Percentiles rank a stretch among this genome's conserved stretches.
Conservation (phyloP, 1,284 basidiomycete genomes). For the Apiotrichum porosum region DNA sequence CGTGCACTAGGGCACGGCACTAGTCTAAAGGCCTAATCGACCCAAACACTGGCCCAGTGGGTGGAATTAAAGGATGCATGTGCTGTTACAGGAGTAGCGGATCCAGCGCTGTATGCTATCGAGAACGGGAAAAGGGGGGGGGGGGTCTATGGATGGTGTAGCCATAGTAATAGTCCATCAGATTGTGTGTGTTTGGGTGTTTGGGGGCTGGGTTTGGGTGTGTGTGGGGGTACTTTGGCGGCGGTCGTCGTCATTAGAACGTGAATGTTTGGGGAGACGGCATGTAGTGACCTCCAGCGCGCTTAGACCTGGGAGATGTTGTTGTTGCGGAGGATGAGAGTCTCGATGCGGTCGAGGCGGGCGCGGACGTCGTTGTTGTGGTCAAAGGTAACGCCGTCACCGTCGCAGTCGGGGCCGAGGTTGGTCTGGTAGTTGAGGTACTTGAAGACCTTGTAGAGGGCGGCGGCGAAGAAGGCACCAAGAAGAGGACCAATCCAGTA, state of each 20-base stretch:
- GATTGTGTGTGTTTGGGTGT: not conserved
- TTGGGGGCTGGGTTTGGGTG: not conserved
- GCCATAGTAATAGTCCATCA: too few species aligned
- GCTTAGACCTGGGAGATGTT: not conserved
- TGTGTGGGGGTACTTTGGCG: too few species aligned
- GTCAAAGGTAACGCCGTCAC: constrained; percentile 11
- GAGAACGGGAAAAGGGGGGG: too few species aligned
- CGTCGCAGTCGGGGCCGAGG: constrained; percentile 25
- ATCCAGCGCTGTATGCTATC: too few species aligned
- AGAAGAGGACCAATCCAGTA: constrained; percentile 47
- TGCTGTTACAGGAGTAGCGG: too few species aligned
- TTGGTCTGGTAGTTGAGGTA: constrained; percentile 29
- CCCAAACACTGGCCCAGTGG: too few species aligned
- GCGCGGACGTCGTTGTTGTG: constrained; percentile 8
- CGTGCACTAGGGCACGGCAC: too few species aligned
- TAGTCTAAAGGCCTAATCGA: too few species aligned
- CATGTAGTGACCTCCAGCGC: too few species aligned
- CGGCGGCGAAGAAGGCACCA: constrained; percentile 42
- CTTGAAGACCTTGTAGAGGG: constrained; percentile 45
- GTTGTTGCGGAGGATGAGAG: constrained; percentile 6
- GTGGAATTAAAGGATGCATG: too few species aligned
- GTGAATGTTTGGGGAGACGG: not conserved
- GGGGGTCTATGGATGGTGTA: too few species aligned
- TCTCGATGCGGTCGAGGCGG: constrained; percentile 24
- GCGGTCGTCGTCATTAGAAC: too few species aligned